A percentile compares a stretch with the other conserved stretches of the same genome.
Evolutionary conservation across 1,284 basidiomycete species (phyloP).

Genomic region (Fomitopsis palustris): DNA sequence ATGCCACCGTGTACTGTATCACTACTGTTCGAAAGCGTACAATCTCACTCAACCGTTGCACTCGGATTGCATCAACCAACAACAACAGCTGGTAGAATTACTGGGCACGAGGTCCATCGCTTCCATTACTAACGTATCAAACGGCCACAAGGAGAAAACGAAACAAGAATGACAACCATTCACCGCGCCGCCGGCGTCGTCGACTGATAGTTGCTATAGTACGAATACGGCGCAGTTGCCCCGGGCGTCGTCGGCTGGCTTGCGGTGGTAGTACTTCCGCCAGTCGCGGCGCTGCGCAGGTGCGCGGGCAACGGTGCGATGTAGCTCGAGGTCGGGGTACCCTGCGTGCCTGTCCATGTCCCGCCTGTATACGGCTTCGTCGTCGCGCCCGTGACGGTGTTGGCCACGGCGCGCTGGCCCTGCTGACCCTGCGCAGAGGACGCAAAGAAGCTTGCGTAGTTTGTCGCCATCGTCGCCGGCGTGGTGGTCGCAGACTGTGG

Average conservation of each 20-base stretch:
- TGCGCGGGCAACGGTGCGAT: conserved; percentile 38
- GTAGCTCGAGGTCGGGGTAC: conserved; percentile 20
- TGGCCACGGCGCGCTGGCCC: conserved; percentile 45
- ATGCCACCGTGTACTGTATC: background rate
- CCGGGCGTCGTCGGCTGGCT: conserved; percentile 20
- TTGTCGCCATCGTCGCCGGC: conserved; percentile 24
- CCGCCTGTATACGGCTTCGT: conserved; percentile 26
- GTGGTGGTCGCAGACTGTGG: conserved; percentile 41
- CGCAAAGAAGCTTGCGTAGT: conserved; percentile 37
- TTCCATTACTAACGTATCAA: conserved; percentile 14
- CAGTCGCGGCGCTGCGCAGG: conserved; percentile 24
- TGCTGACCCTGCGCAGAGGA: conserved; percentile 13
- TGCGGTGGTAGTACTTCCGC: conserved; percentile 5
- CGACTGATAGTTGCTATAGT: conserved; percentile 24
- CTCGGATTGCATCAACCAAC: background rate
- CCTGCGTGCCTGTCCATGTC: conserved; percentile 24
- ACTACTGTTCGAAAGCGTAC: no score
- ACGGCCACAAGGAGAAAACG: background rate
- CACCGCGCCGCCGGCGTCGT: conserved; percentile 18
- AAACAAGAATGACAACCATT: background rate
- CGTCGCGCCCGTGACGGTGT: conserved; percentile 32
- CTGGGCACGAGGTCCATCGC: conserved; percentile 1
- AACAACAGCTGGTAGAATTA: conserved; percentile 1
- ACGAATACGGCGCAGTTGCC: conserved; percentile 13
- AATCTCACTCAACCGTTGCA: no score